Evolutionary conservation across 768 basidiomycete species (phyloP), one percentile per base, ranked within the genome.

Genomic region (Albatrellus ellisii): DNA sequence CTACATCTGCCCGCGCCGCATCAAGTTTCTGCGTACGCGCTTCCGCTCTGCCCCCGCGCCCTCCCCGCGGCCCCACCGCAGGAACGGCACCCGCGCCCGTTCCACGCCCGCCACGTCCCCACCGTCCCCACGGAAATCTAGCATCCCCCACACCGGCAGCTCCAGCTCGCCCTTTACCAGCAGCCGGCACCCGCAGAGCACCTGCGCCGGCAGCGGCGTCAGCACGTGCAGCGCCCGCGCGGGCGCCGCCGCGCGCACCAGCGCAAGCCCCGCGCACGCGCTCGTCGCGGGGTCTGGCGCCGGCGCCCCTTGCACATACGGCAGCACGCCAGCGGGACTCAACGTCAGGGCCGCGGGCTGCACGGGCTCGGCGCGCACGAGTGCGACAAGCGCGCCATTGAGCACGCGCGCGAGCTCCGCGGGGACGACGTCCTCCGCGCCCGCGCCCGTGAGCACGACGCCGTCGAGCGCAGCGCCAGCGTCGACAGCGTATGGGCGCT

Each of bases 81-180:
- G 59, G 61, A 75, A 94, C n/a, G 91, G 79, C 15, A 77, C 68
- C 3, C 62, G 74, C 6, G 67, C 72, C 53, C 65, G 74, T 11
- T 70, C 68, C 12, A 65, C 57, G 1, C 69, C 70, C 4, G 74
- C 72, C 4, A 78, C 62, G 0, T 69, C 73, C 2, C 70, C 66
- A 11, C 34, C 17, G 18, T 57, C 58, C 2, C 59, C 60, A 4
- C 61, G 55, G 57, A 77, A 81, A 57, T 92, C 89, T 38, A 95
- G 63, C 79, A 89, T 75, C 0, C 82, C 89, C 77, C 82, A 83
- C 0, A 90, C 64, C 0, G 91, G 91, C 0, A 95, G 60, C 57
- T 92, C 89, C 52, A 91, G 65, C 55, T 90, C 88, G 6, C 91
- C 91, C 57, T 85, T 90, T 35, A 94, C 76, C 3, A 94, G 53